Base-by-base conservation (phyloP, 441 rosid genomes). In the Erodium chrysanthum region DNA sequence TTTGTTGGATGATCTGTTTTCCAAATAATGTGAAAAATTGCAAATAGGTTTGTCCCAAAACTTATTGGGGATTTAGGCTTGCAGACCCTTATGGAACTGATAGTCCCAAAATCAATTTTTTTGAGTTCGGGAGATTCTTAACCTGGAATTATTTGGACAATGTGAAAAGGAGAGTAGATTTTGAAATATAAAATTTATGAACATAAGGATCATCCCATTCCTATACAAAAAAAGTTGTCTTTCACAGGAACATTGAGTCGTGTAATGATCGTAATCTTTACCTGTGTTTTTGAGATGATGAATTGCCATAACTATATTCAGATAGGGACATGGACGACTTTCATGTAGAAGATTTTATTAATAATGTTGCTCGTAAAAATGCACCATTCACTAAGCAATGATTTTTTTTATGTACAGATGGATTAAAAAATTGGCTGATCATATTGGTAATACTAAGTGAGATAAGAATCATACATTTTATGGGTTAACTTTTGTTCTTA, bases 381-480 rank as follows among this genome's bases (percentile, higher is more conserved):
- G 37, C 23, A 54, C 22, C 22, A 20, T 54, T 56, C 62, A 56
- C 25, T 9, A 21, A 56, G 20, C 29, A 56, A 27, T 7, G 54
- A 46, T 15, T 14, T 46, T 37, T 37, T 33, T 46, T 15, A 46
- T 46, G 18, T 46, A 20, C 18, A 14, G 5, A 46, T n/a, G 54
- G 54, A n/a, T 46, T 3, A n/a, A 2, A 27, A 25, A 22, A 23
- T 20, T 3, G 20, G 62, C 17, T 27, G 70, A 27, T 65, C 44
- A 66, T 70, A 40, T 31, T 5, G 23, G 11, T 37, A 35, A 20
- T 64, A 37, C 46, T 17, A 14, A 70, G n/a, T 64, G 50, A 54
- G 42, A 1, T 20, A 29, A 76, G 14, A 68, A n/a, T 21, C 61
- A n/a, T 63, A 15, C 40, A 31, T 31, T 22, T 54, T 33, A 14